phyloP scores from a whole-genome alignment of 2,329 filamentous ascomycete species.

The Cercospora beticola region DNA sequence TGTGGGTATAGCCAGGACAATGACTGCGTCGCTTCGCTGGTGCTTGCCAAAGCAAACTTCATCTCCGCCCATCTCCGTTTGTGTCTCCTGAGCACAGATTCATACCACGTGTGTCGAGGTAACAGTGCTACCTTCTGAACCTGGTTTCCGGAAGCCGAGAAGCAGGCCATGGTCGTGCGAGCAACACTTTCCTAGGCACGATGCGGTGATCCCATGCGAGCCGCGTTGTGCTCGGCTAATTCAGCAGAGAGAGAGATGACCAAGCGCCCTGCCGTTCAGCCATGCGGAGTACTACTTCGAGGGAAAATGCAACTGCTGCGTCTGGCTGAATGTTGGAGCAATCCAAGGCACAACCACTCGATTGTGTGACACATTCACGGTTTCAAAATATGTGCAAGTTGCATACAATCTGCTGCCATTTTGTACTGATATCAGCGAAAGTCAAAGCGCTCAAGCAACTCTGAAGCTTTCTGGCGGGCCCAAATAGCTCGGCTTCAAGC shows the following conservation, averaged over 20 bases:
- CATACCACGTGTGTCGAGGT: not conserved
- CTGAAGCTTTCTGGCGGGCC: constrained; percentile 4
- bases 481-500: constrained; percentile 5
- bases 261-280: too few species aligned
- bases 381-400: too few species aligned
- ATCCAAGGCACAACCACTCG: too few species aligned
- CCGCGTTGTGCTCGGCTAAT: not conserved
- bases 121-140: not conserved
- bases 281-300: too few species aligned
- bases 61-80: not conserved
- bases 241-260: not conserved
- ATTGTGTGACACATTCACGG: too few species aligned
- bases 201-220: not conserved
- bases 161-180: not conserved
- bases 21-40: too few species aligned
- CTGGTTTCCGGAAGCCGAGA: not conserved
- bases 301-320: too few species aligned
- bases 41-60: not conserved
- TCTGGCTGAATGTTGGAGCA: too few species aligned
- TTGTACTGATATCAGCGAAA: too few species aligned
- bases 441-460: not conserved
- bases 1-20: too few species aligned
- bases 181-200: not conserved
- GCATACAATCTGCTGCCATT: too few species aligned
- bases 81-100: not conserved